These are phyloP conservation scores for Turritis glabra DNA, from an alignment of 345 rosid species.

Conservation along the genomic window DNA sequence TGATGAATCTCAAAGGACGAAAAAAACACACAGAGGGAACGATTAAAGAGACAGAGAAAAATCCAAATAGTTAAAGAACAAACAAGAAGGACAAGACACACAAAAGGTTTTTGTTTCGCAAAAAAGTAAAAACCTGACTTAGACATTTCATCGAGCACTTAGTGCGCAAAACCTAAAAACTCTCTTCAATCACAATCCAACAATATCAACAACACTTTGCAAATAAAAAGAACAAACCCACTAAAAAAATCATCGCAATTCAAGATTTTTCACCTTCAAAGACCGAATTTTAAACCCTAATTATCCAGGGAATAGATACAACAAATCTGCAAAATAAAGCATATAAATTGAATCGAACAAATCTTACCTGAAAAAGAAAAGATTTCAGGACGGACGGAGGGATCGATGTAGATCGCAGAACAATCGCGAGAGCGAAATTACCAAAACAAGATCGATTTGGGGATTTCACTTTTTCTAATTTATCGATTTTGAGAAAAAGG, in stretches of 20 bases:
- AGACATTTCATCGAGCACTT: conserved; percentile 41
- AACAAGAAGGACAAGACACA: conserved; percentile 37
- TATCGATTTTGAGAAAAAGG: conserved; percentile 3
- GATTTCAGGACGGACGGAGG: background rate
- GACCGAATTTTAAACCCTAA: conserved; percentile 13
- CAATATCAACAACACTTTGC: background rate
- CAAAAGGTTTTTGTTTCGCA: background rate
- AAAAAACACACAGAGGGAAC: conserved; percentile 7
- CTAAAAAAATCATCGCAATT: conserved; percentile 1
- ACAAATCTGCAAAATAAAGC: background rate
- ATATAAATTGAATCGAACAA: background rate
- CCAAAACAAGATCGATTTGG: conserved; percentile 19
- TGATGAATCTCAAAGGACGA: conserved; percentile 31
- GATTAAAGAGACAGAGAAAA: conserved; percentile 13
- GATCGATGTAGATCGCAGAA: conserved; percentile 17
- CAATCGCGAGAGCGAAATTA: conserved; percentile 25
- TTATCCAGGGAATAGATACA: background rate
- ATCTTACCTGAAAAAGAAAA: conserved; percentile 9
- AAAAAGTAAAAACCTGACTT: conserved; percentile 1
- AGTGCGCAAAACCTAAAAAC: conserved; percentile 31
- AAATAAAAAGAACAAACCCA: conserved; percentile 3
- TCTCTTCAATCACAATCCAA: conserved; percentile 27
- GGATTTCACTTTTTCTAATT: conserved; percentile 15
- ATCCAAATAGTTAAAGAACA: conserved; percentile 32
- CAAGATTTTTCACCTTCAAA: background rate